A percentile compares a stretch with the other conserved stretches of the same genome.
Conservation (phyloP, 148 eudicot genomes). For the Nyssa sinensis region DNA sequence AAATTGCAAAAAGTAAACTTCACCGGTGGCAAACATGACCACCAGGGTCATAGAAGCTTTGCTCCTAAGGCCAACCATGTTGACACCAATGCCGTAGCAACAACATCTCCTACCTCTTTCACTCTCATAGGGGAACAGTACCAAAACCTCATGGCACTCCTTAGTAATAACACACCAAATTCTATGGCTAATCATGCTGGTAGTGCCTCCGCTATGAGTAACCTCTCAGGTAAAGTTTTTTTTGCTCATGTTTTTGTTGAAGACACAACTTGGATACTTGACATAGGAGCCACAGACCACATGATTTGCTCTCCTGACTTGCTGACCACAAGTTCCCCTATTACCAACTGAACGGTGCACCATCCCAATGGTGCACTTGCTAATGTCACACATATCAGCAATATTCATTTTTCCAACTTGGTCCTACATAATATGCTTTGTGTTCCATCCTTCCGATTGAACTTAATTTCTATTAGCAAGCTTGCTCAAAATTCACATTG, state of each 20-base stretch:
- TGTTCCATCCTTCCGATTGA: neutral
- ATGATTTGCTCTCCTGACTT: neutral
- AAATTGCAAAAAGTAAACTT: too few species aligned
- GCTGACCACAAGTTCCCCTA: neutral
- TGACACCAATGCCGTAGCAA: too few species aligned
- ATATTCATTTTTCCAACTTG: neutral
- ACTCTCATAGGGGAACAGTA: too few species aligned
- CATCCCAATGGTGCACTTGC: neutral
- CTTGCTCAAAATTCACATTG: neutral
- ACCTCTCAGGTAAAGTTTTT: too few species aligned
- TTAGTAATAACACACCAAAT: too few species aligned
- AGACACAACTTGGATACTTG: slow-evolving; percentile 3
- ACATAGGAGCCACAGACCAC: slow-evolving; percentile 3
- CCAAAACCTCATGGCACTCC: too few species aligned
- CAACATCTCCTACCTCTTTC: too few species aligned
- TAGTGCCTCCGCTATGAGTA: too few species aligned
- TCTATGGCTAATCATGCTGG: too few species aligned
- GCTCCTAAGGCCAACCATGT: too few species aligned
- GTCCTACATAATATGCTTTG: neutral
- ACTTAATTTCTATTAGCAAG: neutral
- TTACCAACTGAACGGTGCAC: neutral
- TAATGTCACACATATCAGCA: neutral
- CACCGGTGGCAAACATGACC: too few species aligned
- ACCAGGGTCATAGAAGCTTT: too few species aligned
- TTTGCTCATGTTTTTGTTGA: neutral